Base-by-base conservation (phyloP, 129 eudicot genomes). In the Silybum marianum region DNA sequence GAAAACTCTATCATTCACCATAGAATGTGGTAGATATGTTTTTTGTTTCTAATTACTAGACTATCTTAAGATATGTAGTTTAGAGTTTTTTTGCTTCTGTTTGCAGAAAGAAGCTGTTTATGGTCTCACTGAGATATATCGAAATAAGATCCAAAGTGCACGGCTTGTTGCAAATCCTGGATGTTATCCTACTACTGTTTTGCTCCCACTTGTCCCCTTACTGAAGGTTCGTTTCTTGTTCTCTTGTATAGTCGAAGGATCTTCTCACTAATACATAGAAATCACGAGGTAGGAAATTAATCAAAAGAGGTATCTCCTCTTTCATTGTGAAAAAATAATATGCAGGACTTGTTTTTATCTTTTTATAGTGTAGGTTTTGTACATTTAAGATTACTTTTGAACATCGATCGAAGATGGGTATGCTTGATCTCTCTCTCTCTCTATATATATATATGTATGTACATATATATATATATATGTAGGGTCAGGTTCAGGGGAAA, bases 101-200 rank as follows among this genome's bases (percentile, higher is more conserved):
- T 39, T 69, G 86, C 91, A 95, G 99, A 88, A 91, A 88, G 98
- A 95, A 88, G 98, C 95, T 84, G 97, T 93, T 2, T 95, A 95
- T 88, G 99, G 99, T 78, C 88, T 95, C 80, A 95, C 97, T 3
- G 99, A 96, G 85, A 88, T 93, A 75, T 81, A 77, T 75, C 90
- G 99, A 84, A 87, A 84, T 65, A 91, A 90, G 79, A 93, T 96
- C 60, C 88, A 86, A 82, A 75, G 75, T 71, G 99, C 99, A 79
- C 94, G 93, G 30, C 89, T 93, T 76, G 95, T 96, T 76, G 99
- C 99, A 46, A 96, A 96, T 85, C 99, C 99, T 81, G 99, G 98
- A 73, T 95, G 99, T 82, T 95, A 93, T 87, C 99, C 99, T 67
- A 93, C 99, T 38, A 91, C 98, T 68, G 76, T 95, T 85, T 91